These are phyloP conservation scores for Tephrocybe sp. DNA, from an alignment of 768 basidiomycete species.

Conservation along the genomic window DNA sequence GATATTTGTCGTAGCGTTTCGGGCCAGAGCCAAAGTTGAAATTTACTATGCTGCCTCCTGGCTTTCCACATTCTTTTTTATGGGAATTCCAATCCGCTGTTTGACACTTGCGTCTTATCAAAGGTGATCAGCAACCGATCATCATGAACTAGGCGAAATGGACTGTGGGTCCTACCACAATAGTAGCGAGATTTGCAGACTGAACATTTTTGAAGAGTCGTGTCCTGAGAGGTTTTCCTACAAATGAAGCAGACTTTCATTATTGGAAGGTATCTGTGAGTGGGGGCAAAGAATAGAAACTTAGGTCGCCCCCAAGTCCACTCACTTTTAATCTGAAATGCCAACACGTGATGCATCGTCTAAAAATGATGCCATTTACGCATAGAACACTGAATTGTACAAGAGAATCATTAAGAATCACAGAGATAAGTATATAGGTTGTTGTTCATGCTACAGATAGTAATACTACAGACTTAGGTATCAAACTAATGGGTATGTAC, in stretches of 20 bases:
- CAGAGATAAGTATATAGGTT: not conserved
- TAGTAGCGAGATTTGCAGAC: constrained; percentile 12
- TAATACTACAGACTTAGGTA: constrained; percentile 4
- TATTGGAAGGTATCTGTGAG: not conserved
- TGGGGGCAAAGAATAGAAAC: not conserved
- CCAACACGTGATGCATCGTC: too few species aligned
- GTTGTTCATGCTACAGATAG: not conserved
- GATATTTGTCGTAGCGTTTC: constrained; percentile 31
- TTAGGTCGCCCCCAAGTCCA: too few species aligned
- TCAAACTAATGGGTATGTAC: constrained; percentile 12
- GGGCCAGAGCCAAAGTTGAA: not conserved
- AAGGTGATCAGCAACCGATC: not conserved
- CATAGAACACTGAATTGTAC: too few species aligned
- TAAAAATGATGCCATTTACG: too few species aligned
- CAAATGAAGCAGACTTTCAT: constrained; percentile 6
- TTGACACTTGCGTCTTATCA: constrained; percentile 24
- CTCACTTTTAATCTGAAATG: too few species aligned
- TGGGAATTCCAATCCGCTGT: constrained; percentile 28
- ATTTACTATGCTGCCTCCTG: not conserved
- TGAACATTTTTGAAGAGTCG: constrained; percentile 9
- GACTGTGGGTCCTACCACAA: constrained; percentile 1
- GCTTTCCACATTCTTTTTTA: constrained; percentile 21
- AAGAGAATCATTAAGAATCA: too few species aligned
- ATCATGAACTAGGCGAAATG: not conserved
- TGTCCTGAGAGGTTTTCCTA: constrained; percentile 4